Evolutionary conservation across 768 basidiomycete species (phyloP).

Genomic region (Suillus lakei): DNA sequence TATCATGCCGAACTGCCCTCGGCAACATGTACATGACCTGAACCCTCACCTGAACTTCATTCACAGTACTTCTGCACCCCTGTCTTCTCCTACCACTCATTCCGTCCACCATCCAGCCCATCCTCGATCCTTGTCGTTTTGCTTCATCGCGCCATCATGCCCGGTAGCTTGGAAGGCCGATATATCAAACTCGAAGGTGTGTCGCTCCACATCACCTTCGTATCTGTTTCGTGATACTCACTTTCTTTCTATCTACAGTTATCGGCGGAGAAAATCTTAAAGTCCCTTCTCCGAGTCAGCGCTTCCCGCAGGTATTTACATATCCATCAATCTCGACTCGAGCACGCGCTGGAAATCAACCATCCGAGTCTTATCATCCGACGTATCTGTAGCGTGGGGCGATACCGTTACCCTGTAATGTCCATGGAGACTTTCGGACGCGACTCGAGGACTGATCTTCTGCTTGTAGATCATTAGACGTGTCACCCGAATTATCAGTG

Average conservation of each 20-base stretch:
- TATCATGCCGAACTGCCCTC: too few species aligned
- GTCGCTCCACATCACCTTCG: not conserved
- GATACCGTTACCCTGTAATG: not conserved
- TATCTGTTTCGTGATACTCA: too few species aligned
- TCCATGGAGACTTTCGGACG: not conserved
- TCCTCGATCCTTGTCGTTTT: not conserved
- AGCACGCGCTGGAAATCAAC: not conserved
- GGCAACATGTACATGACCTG: too few species aligned
- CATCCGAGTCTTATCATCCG: not conserved
- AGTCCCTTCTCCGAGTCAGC: too few species aligned
- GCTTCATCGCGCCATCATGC: not conserved
- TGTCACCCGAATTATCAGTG: not conserved
- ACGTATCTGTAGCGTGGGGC: not conserved
- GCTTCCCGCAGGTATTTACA: not conserved
- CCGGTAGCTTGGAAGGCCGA: not conserved
- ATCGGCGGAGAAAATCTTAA: too few species aligned
- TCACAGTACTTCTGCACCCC: slow-evolving; percentile 30
- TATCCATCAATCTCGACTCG: not conserved
- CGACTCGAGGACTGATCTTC: not conserved
- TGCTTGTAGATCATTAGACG: not conserved
- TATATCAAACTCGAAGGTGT: not conserved
- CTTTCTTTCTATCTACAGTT: too few species aligned
- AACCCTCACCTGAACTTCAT: too few species aligned
- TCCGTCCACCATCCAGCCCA: too few species aligned
- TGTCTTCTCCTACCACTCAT: too few species aligned